These are phyloP conservation scores for Crithidia fasciculata DNA, from an alignment of 208 protist genomes.

Conservation along the genomic window DNA sequence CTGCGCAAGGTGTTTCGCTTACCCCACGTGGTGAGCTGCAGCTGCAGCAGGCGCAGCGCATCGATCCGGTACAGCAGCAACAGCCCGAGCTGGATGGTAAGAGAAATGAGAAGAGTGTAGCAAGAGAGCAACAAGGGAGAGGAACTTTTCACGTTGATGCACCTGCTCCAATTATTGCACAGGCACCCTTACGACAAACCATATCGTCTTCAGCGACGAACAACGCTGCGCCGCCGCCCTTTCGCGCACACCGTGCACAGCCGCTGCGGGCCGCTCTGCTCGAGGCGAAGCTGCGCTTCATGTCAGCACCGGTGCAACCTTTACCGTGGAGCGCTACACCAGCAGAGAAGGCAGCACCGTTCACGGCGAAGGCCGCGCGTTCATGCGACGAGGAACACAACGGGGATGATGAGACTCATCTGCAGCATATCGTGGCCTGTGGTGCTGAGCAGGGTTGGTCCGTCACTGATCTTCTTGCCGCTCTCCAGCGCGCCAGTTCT, in stretches of 20 bases:
- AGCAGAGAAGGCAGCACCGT: not conserved
- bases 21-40: constrained; percentile 10
- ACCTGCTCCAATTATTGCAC: too few species aligned
- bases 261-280: constrained; percentile 6
- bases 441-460: constrained; percentile 7
- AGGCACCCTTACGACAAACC: too few species aligned
- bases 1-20: not conserved
- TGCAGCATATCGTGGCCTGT: constrained; percentile 11
- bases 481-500: too few species aligned
- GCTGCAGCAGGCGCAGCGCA: constrained; percentile 2
- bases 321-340: not conserved
- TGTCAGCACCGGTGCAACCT: not conserved
- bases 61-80: not conserved
- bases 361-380: not conserved
- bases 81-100: too few species aligned
- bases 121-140: too few species aligned
- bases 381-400: too few species aligned
- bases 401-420: constrained; percentile 1
- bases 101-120: too few species aligned
- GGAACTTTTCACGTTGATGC: too few species aligned
- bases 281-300: constrained; percentile 13
- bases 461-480: not conserved
- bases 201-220: too few species aligned
- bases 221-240: not conserved
- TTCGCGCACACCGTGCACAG: not conserved